Percentiles rank a stretch among this genome's conserved stretches.
Conservation (phyloP, 2,329 filamentous ascomycete species). For the Colletotrichum musicola region DNA sequence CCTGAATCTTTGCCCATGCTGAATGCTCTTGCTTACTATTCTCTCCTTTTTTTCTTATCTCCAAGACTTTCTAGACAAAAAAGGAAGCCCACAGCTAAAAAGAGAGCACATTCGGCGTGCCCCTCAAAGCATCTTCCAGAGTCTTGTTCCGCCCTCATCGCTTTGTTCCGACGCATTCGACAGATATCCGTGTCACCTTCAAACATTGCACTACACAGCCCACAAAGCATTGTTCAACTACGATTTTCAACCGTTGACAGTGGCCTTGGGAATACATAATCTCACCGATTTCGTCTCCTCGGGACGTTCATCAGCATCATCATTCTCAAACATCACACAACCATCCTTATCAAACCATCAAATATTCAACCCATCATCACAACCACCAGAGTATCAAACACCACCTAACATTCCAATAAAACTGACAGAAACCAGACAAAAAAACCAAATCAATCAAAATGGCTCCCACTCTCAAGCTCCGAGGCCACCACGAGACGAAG, state of each 20-base stretch:
- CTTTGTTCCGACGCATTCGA: neutral
- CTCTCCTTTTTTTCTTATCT: too few relatives aligned
- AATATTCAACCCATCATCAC: too few relatives aligned
- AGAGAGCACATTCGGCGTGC: neutral
- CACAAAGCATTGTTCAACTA: slow-evolving; percentile 19
- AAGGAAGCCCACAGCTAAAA: neutral
- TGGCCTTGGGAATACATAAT: neutral
- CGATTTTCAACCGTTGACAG: neutral
- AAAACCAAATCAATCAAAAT: neutral
- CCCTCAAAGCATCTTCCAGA: neutral
- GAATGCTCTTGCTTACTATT: too few relatives aligned
- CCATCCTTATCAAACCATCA: neutral
- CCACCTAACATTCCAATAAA: too few relatives aligned
- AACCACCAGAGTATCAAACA: too few relatives aligned
- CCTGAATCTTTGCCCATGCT: too few relatives aligned
- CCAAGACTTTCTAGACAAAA: too few relatives aligned
- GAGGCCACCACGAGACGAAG: neutral
- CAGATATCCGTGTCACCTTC: neutral
- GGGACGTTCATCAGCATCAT: too few relatives aligned
- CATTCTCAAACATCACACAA: neutral
- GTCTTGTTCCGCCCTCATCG: neutral
- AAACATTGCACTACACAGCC: neutral
- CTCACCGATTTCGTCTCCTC: neutral
- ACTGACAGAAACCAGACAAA: neutral
- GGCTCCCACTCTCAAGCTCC: neutral